phyloP scores from a whole-genome alignment of 2,329 filamentous ascomycete genomes.

The Blumeria graminis region DNA sequence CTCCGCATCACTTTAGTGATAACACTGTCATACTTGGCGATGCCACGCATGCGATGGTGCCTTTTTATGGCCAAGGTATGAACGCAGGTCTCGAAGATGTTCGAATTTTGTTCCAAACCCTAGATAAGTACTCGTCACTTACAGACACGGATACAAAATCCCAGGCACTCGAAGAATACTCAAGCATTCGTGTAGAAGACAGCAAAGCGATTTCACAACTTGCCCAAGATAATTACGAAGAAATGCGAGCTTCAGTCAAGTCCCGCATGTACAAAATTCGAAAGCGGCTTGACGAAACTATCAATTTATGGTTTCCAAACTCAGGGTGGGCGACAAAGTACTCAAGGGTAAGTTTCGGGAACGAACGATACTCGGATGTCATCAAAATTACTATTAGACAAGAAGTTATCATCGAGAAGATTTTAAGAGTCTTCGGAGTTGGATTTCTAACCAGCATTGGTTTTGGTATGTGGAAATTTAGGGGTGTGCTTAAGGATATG shows the following conservation, averaged over 20 bases:
- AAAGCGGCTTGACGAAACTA: constrained; percentile 65
- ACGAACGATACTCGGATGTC: constrained; percentile 73
- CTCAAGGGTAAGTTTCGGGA: constrained; percentile 75
- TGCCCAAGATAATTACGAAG: constrained; percentile 71
- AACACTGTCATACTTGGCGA: constrained; percentile 75
- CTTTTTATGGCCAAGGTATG: constrained; percentile 96
- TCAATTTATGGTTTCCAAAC: constrained; percentile 51
- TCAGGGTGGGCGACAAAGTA: constrained; percentile 88
- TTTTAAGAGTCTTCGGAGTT: constrained; percentile 3
- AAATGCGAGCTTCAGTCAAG: constrained; percentile 76
- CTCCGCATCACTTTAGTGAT: constrained; percentile 57
- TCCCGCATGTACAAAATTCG: constrained; percentile 54
- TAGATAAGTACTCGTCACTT: constrained; percentile 33
- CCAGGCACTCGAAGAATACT: constrained; percentile 55
- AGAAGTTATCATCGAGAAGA: constrained; percentile 17
- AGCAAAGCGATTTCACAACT: constrained; percentile 81
- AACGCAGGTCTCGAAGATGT: constrained; percentile 93
- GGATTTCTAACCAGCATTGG: neutral
- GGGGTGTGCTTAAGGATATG: neutral
- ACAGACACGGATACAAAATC: constrained; percentile 34
- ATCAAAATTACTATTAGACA: constrained; percentile 45
- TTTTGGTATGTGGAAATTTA: neutral
- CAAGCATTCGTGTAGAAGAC: constrained; percentile 46
- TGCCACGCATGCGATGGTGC: constrained; percentile 91
- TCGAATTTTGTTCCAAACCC: constrained; percentile 55